These are phyloP conservation scores for Pseudogymnoascus sp. DNA, from an alignment of 2,329 filamentous ascomycete genomes.

Conservation along the genomic window DNA sequence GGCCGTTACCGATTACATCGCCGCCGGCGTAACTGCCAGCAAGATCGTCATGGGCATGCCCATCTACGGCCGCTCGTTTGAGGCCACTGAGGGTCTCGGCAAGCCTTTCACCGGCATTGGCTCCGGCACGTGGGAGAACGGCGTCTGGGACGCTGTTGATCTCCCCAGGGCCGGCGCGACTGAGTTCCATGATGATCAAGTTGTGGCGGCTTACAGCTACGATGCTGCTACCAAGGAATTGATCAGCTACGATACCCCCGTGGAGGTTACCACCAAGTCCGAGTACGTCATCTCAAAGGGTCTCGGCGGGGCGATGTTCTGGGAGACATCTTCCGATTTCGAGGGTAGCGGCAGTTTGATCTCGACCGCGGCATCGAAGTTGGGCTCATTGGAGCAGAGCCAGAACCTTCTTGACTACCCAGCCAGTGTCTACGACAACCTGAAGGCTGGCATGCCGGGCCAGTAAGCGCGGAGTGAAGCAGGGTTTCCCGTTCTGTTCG, in stretches of 20 bases:
- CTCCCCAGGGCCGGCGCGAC: slow-evolving; percentile 55
- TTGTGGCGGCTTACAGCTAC: slow-evolving; percentile 64
- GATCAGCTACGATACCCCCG: slow-evolving; percentile 63
- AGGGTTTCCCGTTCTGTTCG: neutral
- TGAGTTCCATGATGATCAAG: slow-evolving; percentile 47
- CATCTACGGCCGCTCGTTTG: slow-evolving; percentile 68
- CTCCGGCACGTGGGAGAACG: slow-evolving; percentile 61
- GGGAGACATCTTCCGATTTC: slow-evolving; percentile 68
- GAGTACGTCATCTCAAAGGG: slow-evolving; percentile 53
- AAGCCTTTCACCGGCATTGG: slow-evolving; percentile 56
- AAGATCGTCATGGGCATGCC: slow-evolving; percentile 77
- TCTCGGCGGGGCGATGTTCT: slow-evolving; percentile 77
- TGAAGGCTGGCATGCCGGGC: slow-evolving; percentile 32
- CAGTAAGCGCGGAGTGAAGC: slow-evolving; percentile 9
- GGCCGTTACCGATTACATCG: slow-evolving; percentile 58
- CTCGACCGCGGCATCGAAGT: slow-evolving; percentile 33
- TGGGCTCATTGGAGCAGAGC: slow-evolving; percentile 37
- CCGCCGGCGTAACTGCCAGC: slow-evolving; percentile 48
- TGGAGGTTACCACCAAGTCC: slow-evolving; percentile 54
- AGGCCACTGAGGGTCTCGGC: slow-evolving; percentile 58
- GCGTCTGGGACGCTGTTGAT: slow-evolving; percentile 74
- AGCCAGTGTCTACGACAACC: slow-evolving; percentile 47
- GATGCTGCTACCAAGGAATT: slow-evolving; percentile 52
- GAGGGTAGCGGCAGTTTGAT: slow-evolving; percentile 53
- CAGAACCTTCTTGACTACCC: slow-evolving; percentile 47